phyloP scores from a whole-genome alignment of 306 rosid species.

The Cajanus cajan region DNA sequence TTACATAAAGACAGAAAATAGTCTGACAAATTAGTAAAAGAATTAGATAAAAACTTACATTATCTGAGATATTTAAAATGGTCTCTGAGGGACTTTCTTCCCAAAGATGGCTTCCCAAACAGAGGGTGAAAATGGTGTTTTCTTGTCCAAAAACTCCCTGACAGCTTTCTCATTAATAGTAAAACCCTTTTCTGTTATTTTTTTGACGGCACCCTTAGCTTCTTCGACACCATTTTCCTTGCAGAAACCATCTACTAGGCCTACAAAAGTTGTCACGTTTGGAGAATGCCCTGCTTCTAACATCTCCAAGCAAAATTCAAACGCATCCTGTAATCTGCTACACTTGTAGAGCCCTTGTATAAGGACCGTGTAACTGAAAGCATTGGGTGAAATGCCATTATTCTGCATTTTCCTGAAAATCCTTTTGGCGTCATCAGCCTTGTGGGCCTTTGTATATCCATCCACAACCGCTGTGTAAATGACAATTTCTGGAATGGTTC shows the following conservation, averaged over 20 bases:
- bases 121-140: conserved; percentile 51
- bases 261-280: conserved; percentile 72
- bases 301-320: conserved; percentile 81
- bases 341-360: conserved; percentile 68
- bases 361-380: conserved; percentile 70
- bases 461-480: conserved; percentile 92
- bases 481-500: conserved; percentile 89
- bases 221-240: conserved; percentile 62
- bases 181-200: conserved; percentile 70
- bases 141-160: conserved; percentile 67
- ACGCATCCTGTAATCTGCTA: conserved; percentile 51
- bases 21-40: neutral
- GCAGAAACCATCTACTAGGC: conserved; percentile 62
- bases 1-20: neutral
- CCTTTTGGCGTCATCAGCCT: conserved; percentile 69
- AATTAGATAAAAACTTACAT: conserved; percentile 26
- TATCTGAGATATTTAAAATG: conserved; percentile 41
- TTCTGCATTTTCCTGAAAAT: conserved; percentile 85
- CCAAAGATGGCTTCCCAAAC: conserved; percentile 82
- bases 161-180: conserved; percentile 67
- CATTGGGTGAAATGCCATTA: conserved; percentile 71
- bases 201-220: conserved; percentile 51
- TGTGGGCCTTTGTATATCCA: conserved; percentile 74
- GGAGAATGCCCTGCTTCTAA: conserved; percentile 78
- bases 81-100: conserved; percentile 46